Evolutionary conservation across 2,329 filamentous ascomycete species (phyloP).

Genomic region (Phyllosticta ampelicida): DNA sequence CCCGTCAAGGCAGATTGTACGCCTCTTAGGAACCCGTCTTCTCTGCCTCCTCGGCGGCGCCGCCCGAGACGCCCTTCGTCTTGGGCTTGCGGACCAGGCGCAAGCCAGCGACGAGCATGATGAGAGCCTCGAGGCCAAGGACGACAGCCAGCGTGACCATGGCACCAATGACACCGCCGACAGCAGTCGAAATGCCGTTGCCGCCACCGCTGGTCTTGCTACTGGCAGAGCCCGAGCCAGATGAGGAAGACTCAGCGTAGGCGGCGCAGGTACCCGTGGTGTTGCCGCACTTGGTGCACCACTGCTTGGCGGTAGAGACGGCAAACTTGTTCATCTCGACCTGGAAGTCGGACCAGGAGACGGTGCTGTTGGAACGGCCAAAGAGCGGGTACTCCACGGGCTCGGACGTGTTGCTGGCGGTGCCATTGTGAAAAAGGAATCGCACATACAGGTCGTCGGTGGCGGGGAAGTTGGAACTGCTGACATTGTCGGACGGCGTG

Average conservation of each 20-base stretch:
- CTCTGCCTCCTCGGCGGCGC: neutral
- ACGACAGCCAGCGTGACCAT: slow-evolving; percentile 57
- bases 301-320: slow-evolving; percentile 51
- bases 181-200: slow-evolving; percentile 50
- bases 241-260: slow-evolving; percentile 21
- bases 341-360: slow-evolving; percentile 62
- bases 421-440: slow-evolving; percentile 54
- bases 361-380: slow-evolving; percentile 42
- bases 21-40: neutral
- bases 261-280: slow-evolving; percentile 54
- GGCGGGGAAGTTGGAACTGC: slow-evolving; percentile 31
- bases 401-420: slow-evolving; percentile 33
- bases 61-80: neutral
- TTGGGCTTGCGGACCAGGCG: slow-evolving; percentile 8
- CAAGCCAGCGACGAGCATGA: slow-evolving; percentile 13
- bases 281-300: slow-evolving; percentile 70
- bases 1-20: neutral
- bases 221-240: slow-evolving; percentile 9
- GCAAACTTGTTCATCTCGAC: slow-evolving; percentile 54
- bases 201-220: slow-evolving; percentile 16
- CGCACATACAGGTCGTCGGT: slow-evolving; percentile 45
- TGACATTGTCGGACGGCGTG: slow-evolving; percentile 33
- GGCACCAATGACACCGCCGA: slow-evolving; percentile 73
- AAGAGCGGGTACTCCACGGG: slow-evolving; percentile 50
- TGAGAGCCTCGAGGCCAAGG: slow-evolving; percentile 21